phyloP scores from a whole-genome alignment of 352 stramenopile species.

The Globisporangium spinosum region DNA sequence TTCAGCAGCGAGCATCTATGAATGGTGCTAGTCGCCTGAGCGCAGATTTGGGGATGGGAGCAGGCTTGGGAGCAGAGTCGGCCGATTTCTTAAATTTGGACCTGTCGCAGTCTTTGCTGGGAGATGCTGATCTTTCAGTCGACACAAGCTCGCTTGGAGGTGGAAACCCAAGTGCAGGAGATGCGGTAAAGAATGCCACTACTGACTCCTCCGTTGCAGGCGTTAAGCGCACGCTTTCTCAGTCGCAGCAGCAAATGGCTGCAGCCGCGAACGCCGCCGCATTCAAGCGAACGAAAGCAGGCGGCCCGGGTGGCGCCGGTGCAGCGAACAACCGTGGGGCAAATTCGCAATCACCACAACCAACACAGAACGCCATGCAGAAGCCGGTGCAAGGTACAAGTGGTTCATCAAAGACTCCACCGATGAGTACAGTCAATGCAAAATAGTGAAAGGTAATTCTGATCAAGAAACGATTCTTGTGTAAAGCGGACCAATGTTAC shows the following conservation, averaged over 20 bases:
- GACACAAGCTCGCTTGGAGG: slow-evolving; percentile 37
- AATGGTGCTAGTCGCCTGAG: slow-evolving; percentile 41
- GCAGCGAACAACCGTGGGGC: slow-evolving; percentile 24
- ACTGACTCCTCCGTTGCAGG: slow-evolving; percentile 28
- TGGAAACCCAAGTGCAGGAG: slow-evolving; percentile 16
- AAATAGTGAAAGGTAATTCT: slow-evolving; percentile 52
- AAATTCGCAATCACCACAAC: slow-evolving; percentile 46
- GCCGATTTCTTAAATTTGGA: slow-evolving; percentile 82
- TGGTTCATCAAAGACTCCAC: slow-evolving; percentile 80
- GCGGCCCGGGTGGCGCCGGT: slow-evolving; percentile 24
- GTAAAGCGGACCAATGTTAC: slow-evolving; percentile 14
- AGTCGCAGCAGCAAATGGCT: slow-evolving; percentile 82
- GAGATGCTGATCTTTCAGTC: slow-evolving; percentile 53
- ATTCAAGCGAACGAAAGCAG: slow-evolving; percentile 82
- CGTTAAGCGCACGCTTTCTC: slow-evolving; percentile 68
- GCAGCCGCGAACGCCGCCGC: slow-evolving; percentile 70
- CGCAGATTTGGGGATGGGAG: slow-evolving; percentile 48
- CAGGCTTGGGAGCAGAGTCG: slow-evolving; percentile 45
- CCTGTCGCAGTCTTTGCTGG: slow-evolving; percentile 64
- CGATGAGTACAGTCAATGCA: slow-evolving; percentile 87
- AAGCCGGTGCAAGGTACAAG: slow-evolving; percentile 64
- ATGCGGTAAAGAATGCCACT: slow-evolving; percentile 33
- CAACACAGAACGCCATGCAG: slow-evolving; percentile 54
- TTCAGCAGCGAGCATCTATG: slow-evolving; percentile 35
- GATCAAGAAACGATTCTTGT: slow-evolving; percentile 19